Evolutionary conservation across 2,329 filamentous ascomycete species (phyloP).

Genomic region (Annulohypoxylon truncatum): DNA sequence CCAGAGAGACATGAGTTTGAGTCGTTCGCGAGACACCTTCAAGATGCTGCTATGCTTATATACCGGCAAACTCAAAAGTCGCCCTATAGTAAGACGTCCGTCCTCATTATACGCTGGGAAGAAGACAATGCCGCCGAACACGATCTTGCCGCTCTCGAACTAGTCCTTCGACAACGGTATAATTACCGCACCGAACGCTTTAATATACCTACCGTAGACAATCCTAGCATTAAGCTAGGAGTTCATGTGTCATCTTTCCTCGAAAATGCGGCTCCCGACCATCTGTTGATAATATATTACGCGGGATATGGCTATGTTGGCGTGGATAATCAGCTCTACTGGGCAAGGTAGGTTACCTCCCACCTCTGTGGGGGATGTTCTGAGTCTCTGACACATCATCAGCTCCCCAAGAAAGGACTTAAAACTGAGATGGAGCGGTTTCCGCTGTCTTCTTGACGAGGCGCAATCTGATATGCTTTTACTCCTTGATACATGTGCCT

Average conservation of each 20-base stretch:
- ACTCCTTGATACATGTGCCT: slow-evolving; percentile 70
- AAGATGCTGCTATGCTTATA: slow-evolving; percentile 75
- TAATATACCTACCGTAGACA: slow-evolving; percentile 69
- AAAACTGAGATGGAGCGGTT: slow-evolving; percentile 72
- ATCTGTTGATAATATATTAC: slow-evolving; percentile 74
- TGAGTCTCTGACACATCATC: slow-evolving; percentile 57
- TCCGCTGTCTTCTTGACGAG: slow-evolving; percentile 71
- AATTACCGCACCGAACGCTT: slow-evolving; percentile 70
- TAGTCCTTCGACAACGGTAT: slow-evolving; percentile 69
- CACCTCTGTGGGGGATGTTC: slow-evolving; percentile 46
- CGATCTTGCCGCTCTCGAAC: slow-evolving; percentile 66
- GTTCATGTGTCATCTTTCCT: slow-evolving; percentile 70
- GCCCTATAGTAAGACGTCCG: slow-evolving; percentile 69
- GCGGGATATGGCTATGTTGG: slow-evolving; percentile 70
- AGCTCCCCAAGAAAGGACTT: slow-evolving; percentile 69
- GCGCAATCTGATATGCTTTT: slow-evolving; percentile 72
- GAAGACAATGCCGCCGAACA: slow-evolving; percentile 66
- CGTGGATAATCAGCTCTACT: slow-evolving; percentile 71
- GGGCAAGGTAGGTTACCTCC: slow-evolving; percentile 69
- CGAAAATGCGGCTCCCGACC: slow-evolving; percentile 66
- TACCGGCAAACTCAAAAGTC: slow-evolving; percentile 70
- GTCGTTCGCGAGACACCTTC: slow-evolving; percentile 73
- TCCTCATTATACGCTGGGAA: slow-evolving; percentile 71
- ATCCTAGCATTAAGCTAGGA: slow-evolving; percentile 71
- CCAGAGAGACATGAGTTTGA: slow-evolving; percentile 71